Percentiles rank a stretch among this genome's conserved stretches.
phyloP scores from a whole-genome alignment of 2,329 filamentous ascomycete species.

The Hysterium pulicare region DNA sequence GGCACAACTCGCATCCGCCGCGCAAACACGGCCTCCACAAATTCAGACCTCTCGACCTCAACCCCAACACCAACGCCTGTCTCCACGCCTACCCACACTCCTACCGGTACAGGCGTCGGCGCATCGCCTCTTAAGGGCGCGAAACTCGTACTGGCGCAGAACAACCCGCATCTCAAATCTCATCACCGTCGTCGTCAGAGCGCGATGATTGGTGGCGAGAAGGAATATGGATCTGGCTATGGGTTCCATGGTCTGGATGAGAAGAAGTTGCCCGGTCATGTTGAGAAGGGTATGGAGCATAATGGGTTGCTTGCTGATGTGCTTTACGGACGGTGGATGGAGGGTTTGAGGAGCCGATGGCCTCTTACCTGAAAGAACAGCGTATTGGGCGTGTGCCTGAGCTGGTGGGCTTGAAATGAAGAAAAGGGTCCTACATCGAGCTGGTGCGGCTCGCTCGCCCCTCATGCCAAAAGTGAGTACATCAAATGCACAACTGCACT shows the following conservation, averaged over 20 bases:
- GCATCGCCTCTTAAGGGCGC: slow-evolving; percentile 50
- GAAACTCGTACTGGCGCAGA: slow-evolving; percentile 74
- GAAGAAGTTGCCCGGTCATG: slow-evolving; percentile 56
- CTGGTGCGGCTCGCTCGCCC: too few species aligned
- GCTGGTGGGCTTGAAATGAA: too few species aligned
- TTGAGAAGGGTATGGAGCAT: slow-evolving; percentile 80
- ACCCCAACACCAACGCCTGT: slow-evolving; percentile 23
- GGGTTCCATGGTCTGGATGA: slow-evolving; percentile 33
- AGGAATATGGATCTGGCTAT: slow-evolving; percentile 40
- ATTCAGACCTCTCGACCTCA: slow-evolving; percentile 14
- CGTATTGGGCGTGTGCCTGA: too few species aligned
- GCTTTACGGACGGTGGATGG: slow-evolving; percentile 85
- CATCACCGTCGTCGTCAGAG: slow-evolving; percentile 62
- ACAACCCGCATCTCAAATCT: slow-evolving; percentile 80
- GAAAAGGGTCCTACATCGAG: too few species aligned
- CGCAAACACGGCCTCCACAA: slow-evolving; percentile 23
- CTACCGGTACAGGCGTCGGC: slow-evolving; percentile 32
- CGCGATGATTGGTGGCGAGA: slow-evolving; percentile 41
- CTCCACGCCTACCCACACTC: slow-evolving; percentile 20
- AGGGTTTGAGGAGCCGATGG: slow-evolving; percentile 64
- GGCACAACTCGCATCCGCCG: slow-evolving; percentile 31
- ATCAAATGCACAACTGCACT: too few species aligned
- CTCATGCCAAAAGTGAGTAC: too few species aligned
- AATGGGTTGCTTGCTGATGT: slow-evolving; percentile 85
- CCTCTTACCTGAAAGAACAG: too few species aligned